Base-by-base conservation (phyloP, 441 rosid genomes). In the Populus hybrid region DNA sequence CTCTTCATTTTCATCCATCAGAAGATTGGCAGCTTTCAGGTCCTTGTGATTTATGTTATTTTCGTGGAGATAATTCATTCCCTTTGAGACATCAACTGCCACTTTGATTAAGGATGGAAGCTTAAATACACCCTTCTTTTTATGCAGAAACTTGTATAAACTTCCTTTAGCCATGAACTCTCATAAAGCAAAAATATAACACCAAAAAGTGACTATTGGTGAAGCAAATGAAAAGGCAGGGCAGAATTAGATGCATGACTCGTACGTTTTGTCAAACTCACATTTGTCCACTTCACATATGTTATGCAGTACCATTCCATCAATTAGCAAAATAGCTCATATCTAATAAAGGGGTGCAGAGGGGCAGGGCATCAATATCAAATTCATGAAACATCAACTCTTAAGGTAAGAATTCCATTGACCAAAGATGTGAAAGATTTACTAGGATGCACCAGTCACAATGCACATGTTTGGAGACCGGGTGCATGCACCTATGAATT, bases 81-180 rank as follows among this genome's bases (percentile, higher is more conserved):
- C 14, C 14, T 40, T 40, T 10, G 46, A 40, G 10, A 40, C 46
- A 40, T 10, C 46, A 40, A 40, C 10, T 10, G 14, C 46, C 38
- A 40, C 46, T 40, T 9, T 40, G 46, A 40, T 92, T 67, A 96
- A 87, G 79, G 90, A 75, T 38, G 89, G 93, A 85, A 91, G 91
- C 86, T 86, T 90, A 78, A 96, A 94, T 18, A 84, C 91, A 73
- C 98, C 97, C 81, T 85, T 89, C 69, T 88, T 93, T 82, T 91
- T 91, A 82, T 96, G 99, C 67, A 96, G 89, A 86, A 82, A 90
- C 83, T 96, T 97, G 83, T 89, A 91, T 70, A 96, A 69, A 83
- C 99, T 96, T 79, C 99, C 98, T 73, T 83, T 83, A 69, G 98
- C 87, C 99, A 96, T 96, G 87, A 94, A 87, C 77, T 91, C 96